A percentile compares a stretch with the other conserved stretches of the same genome.
phyloP scores from a whole-genome alignment of 129 eudicot species.

The Escallonia rubra region DNA sequence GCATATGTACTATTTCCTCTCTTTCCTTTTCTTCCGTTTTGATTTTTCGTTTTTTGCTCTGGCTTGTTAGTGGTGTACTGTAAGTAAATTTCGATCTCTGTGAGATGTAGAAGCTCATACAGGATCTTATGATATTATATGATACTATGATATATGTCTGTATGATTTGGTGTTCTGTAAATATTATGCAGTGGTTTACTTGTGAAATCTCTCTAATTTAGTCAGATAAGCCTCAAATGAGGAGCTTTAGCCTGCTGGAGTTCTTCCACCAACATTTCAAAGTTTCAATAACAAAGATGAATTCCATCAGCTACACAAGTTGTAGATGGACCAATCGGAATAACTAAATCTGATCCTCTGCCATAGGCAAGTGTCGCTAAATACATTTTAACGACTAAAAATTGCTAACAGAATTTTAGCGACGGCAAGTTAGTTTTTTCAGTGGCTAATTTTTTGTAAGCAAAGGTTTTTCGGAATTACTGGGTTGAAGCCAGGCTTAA shows the following conservation, averaged over 20 bases:
- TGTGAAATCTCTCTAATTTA: not conserved
- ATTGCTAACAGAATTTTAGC: too few relatives aligned
- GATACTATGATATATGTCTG: not conserved
- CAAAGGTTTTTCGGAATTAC: not conserved
- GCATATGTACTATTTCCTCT: not conserved
- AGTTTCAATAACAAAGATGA: not conserved
- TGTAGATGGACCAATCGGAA: too few relatives aligned
- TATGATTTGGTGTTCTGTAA: too few relatives aligned
- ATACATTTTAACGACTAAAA: too few relatives aligned
- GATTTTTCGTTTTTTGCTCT: not conserved
- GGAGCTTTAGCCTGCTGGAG: not conserved
- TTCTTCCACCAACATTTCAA: not conserved
- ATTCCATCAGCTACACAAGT: too few relatives aligned
- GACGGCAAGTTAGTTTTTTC: too few relatives aligned
- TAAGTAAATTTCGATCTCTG: constrained; percentile 29
- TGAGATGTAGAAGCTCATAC: constrained; percentile 19
- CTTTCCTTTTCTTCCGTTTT: too few relatives aligned
- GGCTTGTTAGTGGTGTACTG: not conserved
- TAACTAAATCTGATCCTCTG: too few relatives aligned
- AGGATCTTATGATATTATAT: not conserved
- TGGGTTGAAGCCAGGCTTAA: not conserved
- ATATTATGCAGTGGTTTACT: too few relatives aligned
- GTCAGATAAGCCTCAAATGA: not conserved
- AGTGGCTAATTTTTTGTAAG: too few relatives aligned
- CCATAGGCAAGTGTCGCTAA: too few relatives aligned